A percentile compares a stretch with the other conserved stretches of the same genome.
Conservation (phyloP, 345 rosid genomes). For the Reutealis trisperma region DNA sequence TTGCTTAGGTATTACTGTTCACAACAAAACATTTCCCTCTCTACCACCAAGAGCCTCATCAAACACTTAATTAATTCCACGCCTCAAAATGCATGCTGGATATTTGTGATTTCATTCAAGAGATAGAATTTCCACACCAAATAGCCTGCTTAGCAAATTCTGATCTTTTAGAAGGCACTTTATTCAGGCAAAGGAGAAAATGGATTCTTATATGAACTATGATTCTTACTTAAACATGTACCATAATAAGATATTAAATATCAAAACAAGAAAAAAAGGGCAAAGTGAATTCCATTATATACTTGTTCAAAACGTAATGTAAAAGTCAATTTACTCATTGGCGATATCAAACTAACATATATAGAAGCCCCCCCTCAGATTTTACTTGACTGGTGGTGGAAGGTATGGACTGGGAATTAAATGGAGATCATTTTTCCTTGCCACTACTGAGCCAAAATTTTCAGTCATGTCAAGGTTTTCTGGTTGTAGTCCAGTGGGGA, state of each 20-base stretch:
- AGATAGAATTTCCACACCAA: background rate
- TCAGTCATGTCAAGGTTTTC: constrained; percentile 15
- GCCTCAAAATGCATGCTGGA: too few relatives aligned
- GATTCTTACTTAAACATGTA: background rate
- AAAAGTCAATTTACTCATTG: background rate
- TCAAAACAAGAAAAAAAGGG: too few relatives aligned
- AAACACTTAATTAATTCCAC: too few relatives aligned
- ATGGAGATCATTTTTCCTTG: constrained; percentile 5
- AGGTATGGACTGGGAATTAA: background rate
- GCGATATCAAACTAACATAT: background rate
- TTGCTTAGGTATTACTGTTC: too few relatives aligned
- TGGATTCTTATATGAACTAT: background rate
- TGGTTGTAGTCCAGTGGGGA: background rate
- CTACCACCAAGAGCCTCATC: too few relatives aligned
- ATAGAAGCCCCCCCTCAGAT: background rate
- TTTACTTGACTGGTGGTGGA: background rate
- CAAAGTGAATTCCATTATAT: too few relatives aligned
- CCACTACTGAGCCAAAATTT: background rate
- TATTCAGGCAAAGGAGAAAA: background rate
- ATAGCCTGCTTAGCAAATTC: background rate
- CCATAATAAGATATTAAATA: too few relatives aligned
- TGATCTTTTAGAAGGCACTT: background rate
- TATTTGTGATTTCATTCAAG: too few relatives aligned
- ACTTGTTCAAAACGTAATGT: background rate
- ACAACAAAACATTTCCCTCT: too few relatives aligned